A percentile compares a stretch with the other conserved stretches of the same genome.
Conservation (phyloP, 169 alveolate genomes). For the Eimeria falciformis region DNA sequence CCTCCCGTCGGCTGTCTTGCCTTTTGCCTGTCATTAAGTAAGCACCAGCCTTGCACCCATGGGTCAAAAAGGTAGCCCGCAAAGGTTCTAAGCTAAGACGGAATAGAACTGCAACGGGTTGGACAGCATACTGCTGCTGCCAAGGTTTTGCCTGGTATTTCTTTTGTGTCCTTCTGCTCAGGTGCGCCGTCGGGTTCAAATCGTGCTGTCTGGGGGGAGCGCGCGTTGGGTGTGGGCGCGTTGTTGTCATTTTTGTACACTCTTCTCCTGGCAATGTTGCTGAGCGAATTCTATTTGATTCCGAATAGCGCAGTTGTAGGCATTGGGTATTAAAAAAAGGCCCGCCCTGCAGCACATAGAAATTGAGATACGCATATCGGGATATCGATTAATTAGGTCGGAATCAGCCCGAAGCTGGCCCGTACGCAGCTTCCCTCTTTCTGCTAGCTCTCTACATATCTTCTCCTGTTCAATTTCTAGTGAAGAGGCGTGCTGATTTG, state of each 20-base stretch:
- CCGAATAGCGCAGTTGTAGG: constrained; percentile 56
- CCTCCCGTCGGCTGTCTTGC: constrained; percentile 72
- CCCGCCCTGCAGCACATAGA: background rate
- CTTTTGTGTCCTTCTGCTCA: background rate
- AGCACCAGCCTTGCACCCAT: background rate
- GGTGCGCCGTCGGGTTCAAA: constrained; percentile 59
- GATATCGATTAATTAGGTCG: no score
- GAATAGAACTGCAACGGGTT: background rate
- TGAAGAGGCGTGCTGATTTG: no score
- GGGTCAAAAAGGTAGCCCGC: background rate
- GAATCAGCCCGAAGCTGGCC: no score
- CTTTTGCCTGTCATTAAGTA: constrained; percentile 54
- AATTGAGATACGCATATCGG: no score
- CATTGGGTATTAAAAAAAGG: background rate
- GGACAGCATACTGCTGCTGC: background rate
- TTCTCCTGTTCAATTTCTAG: no score
- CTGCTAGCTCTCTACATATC: no score
- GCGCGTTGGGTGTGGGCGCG: constrained; percentile 62
- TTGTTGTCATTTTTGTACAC: constrained; percentile 67
- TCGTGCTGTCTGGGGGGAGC: constrained; percentile 57
- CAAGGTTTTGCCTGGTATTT: background rate
- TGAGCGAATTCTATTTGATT: constrained; percentile 40
- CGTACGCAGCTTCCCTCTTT: no score
- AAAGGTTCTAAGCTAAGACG: background rate
- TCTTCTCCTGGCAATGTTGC: constrained; percentile 56